Evolutionary conservation across 192 early-diverging fungal genomes (phyloP), one percentile per base, ranked within the genome.

Genomic region (Rhizophagus clarus): DNA sequence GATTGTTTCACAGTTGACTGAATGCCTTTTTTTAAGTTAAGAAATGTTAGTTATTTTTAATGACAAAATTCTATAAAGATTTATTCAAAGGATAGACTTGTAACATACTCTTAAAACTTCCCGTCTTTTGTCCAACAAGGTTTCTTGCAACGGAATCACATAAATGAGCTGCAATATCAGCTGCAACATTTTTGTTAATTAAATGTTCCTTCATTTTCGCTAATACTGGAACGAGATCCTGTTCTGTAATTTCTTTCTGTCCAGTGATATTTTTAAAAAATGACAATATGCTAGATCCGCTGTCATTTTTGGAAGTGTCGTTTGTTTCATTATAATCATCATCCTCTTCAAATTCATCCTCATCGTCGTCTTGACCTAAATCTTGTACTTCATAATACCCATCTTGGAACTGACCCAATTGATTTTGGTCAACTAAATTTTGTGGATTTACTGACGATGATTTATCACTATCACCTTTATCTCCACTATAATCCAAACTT

Each of bases 171-270:
- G 96, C 91, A 68, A 97, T 94, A 80, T 97, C 93, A 1, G 93
- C 89, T 0, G 97, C 97, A 2, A 98, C 97, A 81, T 98, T 98
- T 85, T 97, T 97, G 82, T 90, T 90, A 62, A 97, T 90, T 76
- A 98, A 81, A 82, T 97, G 96, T 79, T 96, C 94, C 79, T 93
- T 94, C 94, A 98, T 96, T 79, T 92, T 95, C 40, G 88, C 86
- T 88, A 98, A 89, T 8, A 93, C 89, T n/a, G 94, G 94, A 4
- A 90, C 91, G 63, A 98, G 85, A 42, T 88, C 87, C 31, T 92
- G 90, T 15, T 86, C 86, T 20, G 90, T 92, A 79, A 98, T 89
- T 74, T 92, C 89, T 73, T 89, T 88, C 34, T 92, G 91, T 22
- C 91, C 88, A 8, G 93, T 91, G 81, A 95, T 87, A 61, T 74